Conservation (phyloP, 148 eudicot genomes). For the Rhododendron vialii region DNA sequence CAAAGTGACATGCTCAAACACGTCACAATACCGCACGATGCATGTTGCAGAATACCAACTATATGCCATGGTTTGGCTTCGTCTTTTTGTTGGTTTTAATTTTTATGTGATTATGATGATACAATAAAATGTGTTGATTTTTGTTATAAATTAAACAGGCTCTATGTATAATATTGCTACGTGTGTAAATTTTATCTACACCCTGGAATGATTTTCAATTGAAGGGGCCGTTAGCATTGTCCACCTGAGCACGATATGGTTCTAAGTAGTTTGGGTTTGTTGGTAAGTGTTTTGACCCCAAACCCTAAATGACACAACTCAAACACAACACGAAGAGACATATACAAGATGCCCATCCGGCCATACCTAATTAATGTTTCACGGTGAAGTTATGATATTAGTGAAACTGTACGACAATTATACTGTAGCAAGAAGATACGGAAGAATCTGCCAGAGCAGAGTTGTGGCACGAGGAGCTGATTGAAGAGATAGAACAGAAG, state of each 20-base stretch:
- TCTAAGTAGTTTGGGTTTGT: not conserved
- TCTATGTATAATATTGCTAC: not conserved
- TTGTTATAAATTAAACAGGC: too few species aligned
- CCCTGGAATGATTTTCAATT: not conserved
- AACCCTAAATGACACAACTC: not conserved
- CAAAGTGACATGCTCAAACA: not conserved
- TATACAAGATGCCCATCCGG: not conserved
- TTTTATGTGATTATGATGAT: not conserved
- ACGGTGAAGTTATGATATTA: not conserved
- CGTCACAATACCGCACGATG: not conserved
- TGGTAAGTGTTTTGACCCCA: not conserved
- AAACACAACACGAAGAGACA: not conserved
- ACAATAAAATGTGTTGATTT: not conserved
- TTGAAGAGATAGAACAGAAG: constrained; percentile 80
- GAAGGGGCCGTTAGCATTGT: not conserved
- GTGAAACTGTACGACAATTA: not conserved
- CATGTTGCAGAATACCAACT: not conserved
- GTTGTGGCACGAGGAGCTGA: constrained; percentile 76
- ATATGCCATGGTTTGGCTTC: not conserved
- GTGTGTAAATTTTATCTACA: not conserved
- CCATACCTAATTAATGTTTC: not conserved
- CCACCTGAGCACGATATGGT: not conserved
- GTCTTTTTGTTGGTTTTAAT: not conserved
- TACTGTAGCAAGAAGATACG: constrained; percentile 64
- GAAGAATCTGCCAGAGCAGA: constrained; percentile 72